A percentile compares a stretch with the other conserved stretches of the same genome.
Evolutionary conservation across 75 land plant genomes (phyloP).

Genomic region (Pseudotsuga menziesii): DNA sequence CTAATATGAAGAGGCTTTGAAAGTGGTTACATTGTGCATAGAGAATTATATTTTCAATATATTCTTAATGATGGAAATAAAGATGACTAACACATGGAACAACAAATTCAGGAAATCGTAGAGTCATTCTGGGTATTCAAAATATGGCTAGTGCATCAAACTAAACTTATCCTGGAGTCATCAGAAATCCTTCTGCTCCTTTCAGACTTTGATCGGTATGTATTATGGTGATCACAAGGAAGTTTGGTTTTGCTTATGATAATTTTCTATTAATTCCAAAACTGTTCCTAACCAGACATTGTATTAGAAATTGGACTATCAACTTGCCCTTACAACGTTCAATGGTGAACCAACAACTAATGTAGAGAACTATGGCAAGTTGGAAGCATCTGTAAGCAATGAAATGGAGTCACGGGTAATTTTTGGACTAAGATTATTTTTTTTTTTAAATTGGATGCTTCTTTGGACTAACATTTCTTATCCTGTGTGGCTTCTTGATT

Average conservation of each 20-base stretch:
- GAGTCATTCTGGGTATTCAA: conserved; percentile 83
- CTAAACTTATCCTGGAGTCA: conserved; percentile 66
- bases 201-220: conserved; percentile 88
- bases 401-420: conserved; percentile 70
- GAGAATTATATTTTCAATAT: neutral
- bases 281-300: neutral
- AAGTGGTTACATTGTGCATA: neutral
- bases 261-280: neutral
- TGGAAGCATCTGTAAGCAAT: conserved; percentile 63
- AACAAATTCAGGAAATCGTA: conserved; percentile 81
- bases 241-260: neutral
- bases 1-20: neutral
- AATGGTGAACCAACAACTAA: conserved; percentile 90
- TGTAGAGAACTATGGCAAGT: conserved; percentile 56
- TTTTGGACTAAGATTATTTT: neutral
- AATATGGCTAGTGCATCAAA: conserved; percentile 68
- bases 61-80: neutral
- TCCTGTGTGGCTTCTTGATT: no score
- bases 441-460: neutral
- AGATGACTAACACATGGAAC: neutral
- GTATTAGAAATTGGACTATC: conserved; percentile 60
- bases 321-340: conserved; percentile 62
- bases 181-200: conserved; percentile 75
- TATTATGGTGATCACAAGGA: neutral
- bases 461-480: no score